Base-by-base conservation (phyloP, 495 filamentous ascomycete species). In the Penicillium egyptiacum region DNA sequence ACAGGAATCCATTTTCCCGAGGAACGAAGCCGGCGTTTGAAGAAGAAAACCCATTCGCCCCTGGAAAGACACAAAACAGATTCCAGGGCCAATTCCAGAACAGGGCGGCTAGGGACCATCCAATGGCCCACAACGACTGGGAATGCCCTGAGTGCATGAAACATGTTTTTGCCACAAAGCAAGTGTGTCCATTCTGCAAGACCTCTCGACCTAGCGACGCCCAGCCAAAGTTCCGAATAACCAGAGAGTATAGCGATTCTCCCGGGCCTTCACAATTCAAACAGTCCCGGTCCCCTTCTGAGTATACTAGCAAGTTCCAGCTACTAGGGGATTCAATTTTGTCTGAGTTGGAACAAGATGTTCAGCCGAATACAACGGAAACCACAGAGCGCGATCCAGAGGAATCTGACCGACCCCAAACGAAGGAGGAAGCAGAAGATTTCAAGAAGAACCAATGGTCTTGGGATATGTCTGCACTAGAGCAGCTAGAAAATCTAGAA, bases 391-490 rank as follows among this genome's bases (percentile, higher is more conserved):
- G 30, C 37, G 25, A 40, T 39, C 11, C 17, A 30, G 45, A 58
- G 23, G 46, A 49, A 11, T 19, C 45, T 2, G 55, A 43, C n/a
- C 35, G 16, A 7, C 23, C 55, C n/a, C 35, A 48, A 22, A 23
- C 45, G 25, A 46, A 55, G 41, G 55, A 59, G 26, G 52, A 47
- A 48, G 31, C 41, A 52, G 45, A 51, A 46, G 22, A 62, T 20
- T 26, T 48, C 5, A 59, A 56, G n/a, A 35, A 56, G 31, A 65
- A 74, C 30, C 57, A 59, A 14, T 75, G 70, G 73, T 35, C 68
- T 16, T 74, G 72, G 72, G 73, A 73, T 61, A 59, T 65, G 51
- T 74, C 71, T 40, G 64, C 64, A 9, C 51, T 71, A n/a, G 59
- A 69, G 26, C 50, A 65, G 9, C 23, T 68, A 47, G 60, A 67